Percentiles rank a stretch among this genome's conserved stretches.
phyloP scores from a whole-genome alignment of 441 rosid species.

The Iberis amara region DNA sequence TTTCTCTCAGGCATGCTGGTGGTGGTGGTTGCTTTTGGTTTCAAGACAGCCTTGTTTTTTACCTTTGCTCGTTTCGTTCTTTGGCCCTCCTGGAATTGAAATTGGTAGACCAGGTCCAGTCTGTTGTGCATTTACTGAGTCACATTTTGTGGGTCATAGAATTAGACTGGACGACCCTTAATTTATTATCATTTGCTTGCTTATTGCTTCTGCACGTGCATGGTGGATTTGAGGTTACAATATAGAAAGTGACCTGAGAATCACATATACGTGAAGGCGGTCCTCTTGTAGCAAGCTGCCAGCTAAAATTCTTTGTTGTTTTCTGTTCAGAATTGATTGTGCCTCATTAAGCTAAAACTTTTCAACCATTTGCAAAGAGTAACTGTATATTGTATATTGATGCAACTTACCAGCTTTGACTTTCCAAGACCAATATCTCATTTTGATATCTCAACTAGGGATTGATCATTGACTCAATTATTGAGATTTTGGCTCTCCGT shows the following conservation, averaged over 20 bases:
- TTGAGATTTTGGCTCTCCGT: neutral
- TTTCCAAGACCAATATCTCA: too few species aligned
- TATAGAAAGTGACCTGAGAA: constrained; percentile 27
- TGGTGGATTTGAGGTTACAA: constrained; percentile 24
- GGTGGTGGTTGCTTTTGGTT: neutral
- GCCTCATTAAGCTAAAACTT: too few species aligned
- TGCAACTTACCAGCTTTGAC: too few species aligned
- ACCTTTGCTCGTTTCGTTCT: constrained; percentile 15
- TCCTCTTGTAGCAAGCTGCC: constrained; percentile 28
- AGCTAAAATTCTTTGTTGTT: constrained; percentile 21
- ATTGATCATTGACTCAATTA: too few species aligned
- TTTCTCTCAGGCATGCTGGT: too few species aligned
- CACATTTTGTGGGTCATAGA: constrained; percentile 25
- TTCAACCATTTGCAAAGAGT: too few species aligned
- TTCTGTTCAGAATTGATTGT: constrained; percentile 14
- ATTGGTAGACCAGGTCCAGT: constrained; percentile 21
- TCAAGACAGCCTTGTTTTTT: constrained; percentile 1
- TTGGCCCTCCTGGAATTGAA: too few species aligned
- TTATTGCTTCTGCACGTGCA: constrained; percentile 23
- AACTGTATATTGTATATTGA: too few species aligned
- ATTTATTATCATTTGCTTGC: constrained; percentile 26
- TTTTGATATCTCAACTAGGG: too few species aligned
- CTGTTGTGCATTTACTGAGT: constrained; percentile 18
- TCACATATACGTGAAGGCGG: constrained; percentile 18
- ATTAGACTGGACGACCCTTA: constrained; percentile 23